Conservation (phyloP, 257 asterid genomes). For the Mitragyna speciosa region DNA sequence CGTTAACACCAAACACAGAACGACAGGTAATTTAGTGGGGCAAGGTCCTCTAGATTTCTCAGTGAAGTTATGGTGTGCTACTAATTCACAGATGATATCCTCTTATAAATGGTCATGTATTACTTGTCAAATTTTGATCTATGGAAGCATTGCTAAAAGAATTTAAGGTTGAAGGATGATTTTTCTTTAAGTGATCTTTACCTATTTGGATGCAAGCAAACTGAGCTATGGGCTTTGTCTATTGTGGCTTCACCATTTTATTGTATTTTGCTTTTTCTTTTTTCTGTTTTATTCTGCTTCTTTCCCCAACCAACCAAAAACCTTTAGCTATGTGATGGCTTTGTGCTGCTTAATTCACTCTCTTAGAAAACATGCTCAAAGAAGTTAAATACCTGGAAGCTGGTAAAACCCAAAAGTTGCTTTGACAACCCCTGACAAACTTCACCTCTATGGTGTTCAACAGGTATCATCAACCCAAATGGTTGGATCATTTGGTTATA, state of each 20-base stretch:
- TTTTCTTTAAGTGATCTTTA: background rate
- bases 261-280: no score
- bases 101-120: background rate
- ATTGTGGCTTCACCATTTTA: background rate
- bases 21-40: conserved; percentile 59
- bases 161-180: background rate
- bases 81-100: background rate
- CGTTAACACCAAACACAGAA: conserved; percentile 81
- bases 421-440: background rate
- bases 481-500: conserved; percentile 89
- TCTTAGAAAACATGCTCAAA: background rate
- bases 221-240: background rate
- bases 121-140: background rate
- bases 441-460: conserved; percentile 8
- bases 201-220: background rate
- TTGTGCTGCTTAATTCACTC: background rate
- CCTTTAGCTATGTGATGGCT: background rate
- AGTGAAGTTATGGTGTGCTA: background rate
- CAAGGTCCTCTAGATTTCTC: background rate
- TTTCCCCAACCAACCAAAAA: no score
- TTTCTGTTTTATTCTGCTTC: no score
- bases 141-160: background rate
- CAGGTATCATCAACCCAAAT: conserved; percentile 79
- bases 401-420: background rate
- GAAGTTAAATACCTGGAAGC: background rate